Evolutionary conservation across 2,329 filamentous ascomycete species (phyloP).

Genomic region (Arthrinium phaeospermum): DNA sequence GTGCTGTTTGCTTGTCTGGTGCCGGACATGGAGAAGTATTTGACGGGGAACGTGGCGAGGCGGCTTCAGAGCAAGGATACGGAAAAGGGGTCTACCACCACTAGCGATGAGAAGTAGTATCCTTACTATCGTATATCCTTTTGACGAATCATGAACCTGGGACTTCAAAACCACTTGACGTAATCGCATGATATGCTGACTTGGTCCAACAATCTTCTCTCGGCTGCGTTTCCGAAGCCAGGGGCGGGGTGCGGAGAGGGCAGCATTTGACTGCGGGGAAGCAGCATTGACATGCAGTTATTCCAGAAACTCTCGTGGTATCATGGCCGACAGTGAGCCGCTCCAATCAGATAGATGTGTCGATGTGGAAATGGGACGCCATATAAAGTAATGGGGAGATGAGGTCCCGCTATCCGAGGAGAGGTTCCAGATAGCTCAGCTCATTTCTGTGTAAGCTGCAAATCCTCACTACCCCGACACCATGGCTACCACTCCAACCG

Average conservation of each 20-base stretch:
- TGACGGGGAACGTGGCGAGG: conserved; percentile 51
- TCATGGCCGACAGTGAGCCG: background rate
- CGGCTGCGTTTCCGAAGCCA: background rate
- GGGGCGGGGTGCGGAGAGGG: background rate
- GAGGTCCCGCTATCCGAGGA: background rate
- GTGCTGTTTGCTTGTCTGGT: conserved; percentile 44
- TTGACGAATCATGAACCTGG: background rate
- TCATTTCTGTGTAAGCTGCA: background rate
- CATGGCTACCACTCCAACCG: background rate
- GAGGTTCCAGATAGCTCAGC: background rate
- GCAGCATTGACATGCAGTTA: background rate
- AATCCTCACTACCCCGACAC: background rate
- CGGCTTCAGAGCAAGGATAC: conserved; percentile 41
- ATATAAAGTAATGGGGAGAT: background rate
- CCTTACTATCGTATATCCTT: background rate
- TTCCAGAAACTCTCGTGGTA: background rate
- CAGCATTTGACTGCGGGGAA: background rate
- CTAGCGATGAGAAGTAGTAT: background rate
- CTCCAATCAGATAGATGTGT: background rate
- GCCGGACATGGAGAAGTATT: conserved; percentile 49
- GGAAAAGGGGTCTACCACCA: conserved; percentile 7
- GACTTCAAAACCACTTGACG: background rate
- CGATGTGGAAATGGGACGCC: background rate
- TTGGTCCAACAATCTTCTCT: background rate
- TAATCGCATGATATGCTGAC: background rate